Percentiles rank a stretch among this genome's conserved stretches.
phyloP scores from a whole-genome alignment of 2,329 filamentous ascomycete species.

The Stromatinia cepivora region DNA sequence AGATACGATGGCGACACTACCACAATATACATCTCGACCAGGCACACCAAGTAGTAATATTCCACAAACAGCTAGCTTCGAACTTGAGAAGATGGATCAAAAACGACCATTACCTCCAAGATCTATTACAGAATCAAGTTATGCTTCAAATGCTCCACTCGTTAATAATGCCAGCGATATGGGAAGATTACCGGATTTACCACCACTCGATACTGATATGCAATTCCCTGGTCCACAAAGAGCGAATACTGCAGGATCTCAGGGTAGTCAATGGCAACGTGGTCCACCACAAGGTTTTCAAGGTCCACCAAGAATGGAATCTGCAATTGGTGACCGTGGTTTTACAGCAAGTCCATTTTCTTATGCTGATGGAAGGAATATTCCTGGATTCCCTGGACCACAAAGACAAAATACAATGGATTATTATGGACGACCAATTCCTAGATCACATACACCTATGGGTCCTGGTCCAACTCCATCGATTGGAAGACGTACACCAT shows the following conservation, averaged over 20 bases:
- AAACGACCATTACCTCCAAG: slow-evolving; percentile 51
- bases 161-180: slow-evolving; percentile 60
- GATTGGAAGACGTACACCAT: slow-evolving; percentile 36
- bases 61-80: slow-evolving; percentile 47
- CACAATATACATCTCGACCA: slow-evolving; percentile 61
- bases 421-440: slow-evolving; percentile 35
- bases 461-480: slow-evolving; percentile 32
- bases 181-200: slow-evolving; percentile 46
- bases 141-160: slow-evolving; percentile 64
- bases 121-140: slow-evolving; percentile 57
- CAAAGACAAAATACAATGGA: slow-evolving; percentile 29
- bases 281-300: slow-evolving; percentile 24
- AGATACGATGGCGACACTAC: slow-evolving; percentile 62
- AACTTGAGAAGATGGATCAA: slow-evolving; percentile 54
- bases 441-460: slow-evolving; percentile 36
- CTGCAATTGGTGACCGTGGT: slow-evolving; percentile 36
- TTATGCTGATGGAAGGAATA: slow-evolving; percentile 31
- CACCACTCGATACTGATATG: slow-evolving; percentile 32
- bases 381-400: slow-evolving; percentile 13
- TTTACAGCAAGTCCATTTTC: slow-evolving; percentile 39
- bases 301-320: slow-evolving; percentile 36
- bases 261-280: slow-evolving; percentile 34
- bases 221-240: slow-evolving; percentile 34
- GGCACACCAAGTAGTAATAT: slow-evolving; percentile 49
- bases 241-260: slow-evolving; percentile 35